Evolutionary conservation across 306 rosid genomes (phyloP).

Genomic region (Echinosophora koreensis): DNA sequence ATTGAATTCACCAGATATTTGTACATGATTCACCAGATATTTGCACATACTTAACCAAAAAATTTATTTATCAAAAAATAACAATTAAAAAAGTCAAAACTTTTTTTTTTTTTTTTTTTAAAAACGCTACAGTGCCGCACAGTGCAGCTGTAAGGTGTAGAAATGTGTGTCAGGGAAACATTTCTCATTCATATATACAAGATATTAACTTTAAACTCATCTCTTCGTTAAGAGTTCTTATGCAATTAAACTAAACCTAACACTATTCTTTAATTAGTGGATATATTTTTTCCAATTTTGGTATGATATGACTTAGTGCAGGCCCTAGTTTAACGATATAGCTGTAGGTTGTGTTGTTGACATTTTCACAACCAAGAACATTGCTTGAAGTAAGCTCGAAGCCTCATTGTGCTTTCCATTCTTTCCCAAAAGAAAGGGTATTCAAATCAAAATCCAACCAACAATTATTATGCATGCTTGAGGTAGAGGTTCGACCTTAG

Average conservation of each 20-base stretch:
- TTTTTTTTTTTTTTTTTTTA: too few species aligned
- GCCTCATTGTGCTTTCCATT: constrained; percentile 38
- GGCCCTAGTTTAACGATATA: constrained; percentile 36
- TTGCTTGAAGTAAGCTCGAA: constrained; percentile 64
- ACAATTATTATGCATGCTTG: not conserved
- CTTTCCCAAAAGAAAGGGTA: constrained; percentile 9
- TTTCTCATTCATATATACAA: not conserved
- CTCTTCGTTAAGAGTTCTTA: not conserved
- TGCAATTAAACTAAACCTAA: not conserved
- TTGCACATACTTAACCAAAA: too few species aligned
- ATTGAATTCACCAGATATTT: too few species aligned
- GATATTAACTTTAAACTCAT: not conserved
- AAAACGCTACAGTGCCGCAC: too few species aligned
- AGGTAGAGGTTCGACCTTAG: too few species aligned
- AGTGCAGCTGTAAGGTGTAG: too few species aligned
- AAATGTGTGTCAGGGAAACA: too few species aligned
- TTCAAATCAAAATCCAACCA: constrained; percentile 26
- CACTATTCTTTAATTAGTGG: not conserved
- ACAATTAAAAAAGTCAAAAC: too few species aligned
- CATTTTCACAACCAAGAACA: constrained; percentile 57
- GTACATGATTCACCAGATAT: too few species aligned
- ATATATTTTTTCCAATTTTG: not conserved
- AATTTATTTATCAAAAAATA: too few species aligned
- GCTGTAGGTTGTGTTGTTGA: constrained; percentile 48
- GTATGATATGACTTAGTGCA: constrained; percentile 40